Percentiles rank a stretch among this genome's conserved stretches.
Conservation (phyloP, 1,139 yeast genomes). For the Nadsonia starkeyi-henricii region DNA sequence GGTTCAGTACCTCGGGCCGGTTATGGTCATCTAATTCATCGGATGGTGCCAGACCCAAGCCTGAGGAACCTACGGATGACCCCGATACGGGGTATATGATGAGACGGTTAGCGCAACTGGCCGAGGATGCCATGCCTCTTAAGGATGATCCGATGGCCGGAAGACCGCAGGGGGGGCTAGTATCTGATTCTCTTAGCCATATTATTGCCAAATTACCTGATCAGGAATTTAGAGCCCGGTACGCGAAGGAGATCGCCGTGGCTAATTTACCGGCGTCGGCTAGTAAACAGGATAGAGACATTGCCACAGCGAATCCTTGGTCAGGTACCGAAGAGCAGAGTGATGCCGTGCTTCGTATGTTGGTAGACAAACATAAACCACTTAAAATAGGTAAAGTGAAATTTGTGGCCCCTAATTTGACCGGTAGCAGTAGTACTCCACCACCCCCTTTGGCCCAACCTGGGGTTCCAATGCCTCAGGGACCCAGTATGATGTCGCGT, state of each 20-base stretch:
- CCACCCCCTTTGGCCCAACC: constrained; percentile 1
- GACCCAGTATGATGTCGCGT: constrained; percentile 10
- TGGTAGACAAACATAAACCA: constrained; percentile 46
- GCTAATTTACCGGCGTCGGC: constrained; percentile 31
- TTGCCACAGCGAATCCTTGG: constrained; percentile 54
- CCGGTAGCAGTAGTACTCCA: not conserved
- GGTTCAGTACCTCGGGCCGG: not conserved
- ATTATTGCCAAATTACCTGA: constrained; percentile 3
- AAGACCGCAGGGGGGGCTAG: not conserved
- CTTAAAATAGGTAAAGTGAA: constrained; percentile 15
- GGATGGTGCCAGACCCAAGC: too few species aligned
- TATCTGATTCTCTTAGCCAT: not conserved
- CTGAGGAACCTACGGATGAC: not conserved
- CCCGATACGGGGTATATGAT: constrained; percentile 14
- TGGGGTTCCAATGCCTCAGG: constrained; percentile 11
- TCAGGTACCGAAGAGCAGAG: constrained; percentile 40
- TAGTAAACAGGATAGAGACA: constrained; percentile 38
- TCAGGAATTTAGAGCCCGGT: constrained; percentile 21
- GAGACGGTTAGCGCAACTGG: constrained; percentile 27
- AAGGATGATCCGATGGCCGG: constrained; percentile 22
- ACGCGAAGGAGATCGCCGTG: constrained; percentile 29
- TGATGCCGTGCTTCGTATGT: constrained; percentile 49
- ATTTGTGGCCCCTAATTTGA: not conserved
- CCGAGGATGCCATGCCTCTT: constrained; percentile 28
- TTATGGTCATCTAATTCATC: too few species aligned